These are phyloP conservation scores for Candida gigantensis DNA, from an alignment of 1,139 yeast species.

Conservation along the genomic window DNA sequence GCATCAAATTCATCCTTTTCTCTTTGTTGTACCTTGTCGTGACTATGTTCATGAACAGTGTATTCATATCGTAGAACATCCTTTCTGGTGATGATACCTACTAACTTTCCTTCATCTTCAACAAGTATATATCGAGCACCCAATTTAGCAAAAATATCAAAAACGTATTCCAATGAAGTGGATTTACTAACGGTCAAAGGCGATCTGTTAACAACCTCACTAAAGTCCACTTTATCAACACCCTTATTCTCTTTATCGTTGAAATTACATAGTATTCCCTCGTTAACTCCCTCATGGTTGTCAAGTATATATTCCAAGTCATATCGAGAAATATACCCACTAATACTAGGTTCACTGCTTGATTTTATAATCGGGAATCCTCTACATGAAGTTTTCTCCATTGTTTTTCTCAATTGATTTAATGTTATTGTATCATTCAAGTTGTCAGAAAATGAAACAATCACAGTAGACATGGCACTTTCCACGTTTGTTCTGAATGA, in stretches of 20 bases:
- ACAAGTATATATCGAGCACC: slow-evolving; percentile 81
- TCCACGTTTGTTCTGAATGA: slow-evolving; percentile 54
- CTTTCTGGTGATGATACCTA: slow-evolving; percentile 67
- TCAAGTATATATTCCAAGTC: slow-evolving; percentile 31
- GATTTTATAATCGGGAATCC: slow-evolving; percentile 59
- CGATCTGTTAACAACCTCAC: slow-evolving; percentile 51
- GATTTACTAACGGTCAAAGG: slow-evolving; percentile 62
- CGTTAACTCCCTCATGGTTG: slow-evolving; percentile 17
- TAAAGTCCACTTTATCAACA: slow-evolving; percentile 33
- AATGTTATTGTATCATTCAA: slow-evolving; percentile 32
- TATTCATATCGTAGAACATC: slow-evolving; percentile 62
- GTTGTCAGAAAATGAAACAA: slow-evolving; percentile 50
- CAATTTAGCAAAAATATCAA: slow-evolving; percentile 70
- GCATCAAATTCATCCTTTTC: slow-evolving; percentile 31
- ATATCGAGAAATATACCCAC: slow-evolving; percentile 38
- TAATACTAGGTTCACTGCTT: slow-evolving; percentile 30
- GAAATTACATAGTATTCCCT: slow-evolving; percentile 23
- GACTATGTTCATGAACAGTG: slow-evolving; percentile 24
- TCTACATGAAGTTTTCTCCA: slow-evolving; percentile 41
- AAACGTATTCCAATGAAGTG: slow-evolving; percentile 61
- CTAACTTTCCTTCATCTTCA: slow-evolving; percentile 51
- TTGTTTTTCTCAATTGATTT: slow-evolving; percentile 35
- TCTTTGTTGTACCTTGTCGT: slow-evolving; percentile 10
- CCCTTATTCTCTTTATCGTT: slow-evolving; percentile 11
- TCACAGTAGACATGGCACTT: slow-evolving; percentile 64